Percentiles rank a stretch among this genome's conserved stretches.
Conservation (phyloP, 306 rosid species). For the Pueraria montana region DNA sequence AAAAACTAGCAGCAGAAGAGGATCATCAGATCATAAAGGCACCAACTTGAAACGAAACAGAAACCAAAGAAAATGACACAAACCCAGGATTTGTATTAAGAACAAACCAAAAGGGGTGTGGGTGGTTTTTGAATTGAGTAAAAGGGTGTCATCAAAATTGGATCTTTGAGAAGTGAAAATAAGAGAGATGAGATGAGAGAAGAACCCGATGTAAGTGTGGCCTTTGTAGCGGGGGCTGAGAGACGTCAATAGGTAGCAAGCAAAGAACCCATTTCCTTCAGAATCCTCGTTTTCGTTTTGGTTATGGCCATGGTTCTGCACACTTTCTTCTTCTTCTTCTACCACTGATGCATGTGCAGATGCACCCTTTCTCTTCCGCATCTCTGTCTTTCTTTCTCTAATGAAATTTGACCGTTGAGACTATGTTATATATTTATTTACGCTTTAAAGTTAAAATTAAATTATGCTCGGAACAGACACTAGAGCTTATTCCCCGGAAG, state of each 20-base stretch:
- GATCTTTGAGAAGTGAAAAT: conserved; percentile 41
- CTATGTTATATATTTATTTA: no score
- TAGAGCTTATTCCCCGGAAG: background rate
- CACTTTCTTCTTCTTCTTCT: conserved; percentile 32
- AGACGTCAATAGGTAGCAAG: conserved; percentile 85
- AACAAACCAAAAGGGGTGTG: conserved; percentile 29
- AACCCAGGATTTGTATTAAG: conserved; percentile 24
- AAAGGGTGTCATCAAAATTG: conserved; percentile 19
- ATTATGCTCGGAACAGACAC: background rate
- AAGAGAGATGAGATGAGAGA: background rate
- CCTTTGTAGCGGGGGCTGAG: conserved; percentile 89
- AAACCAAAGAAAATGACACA: conserved; percentile 8
- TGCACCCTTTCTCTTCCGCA: conserved; percentile 60
- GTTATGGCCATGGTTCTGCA: background rate
- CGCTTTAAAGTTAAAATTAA: no score
- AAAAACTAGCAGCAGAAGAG: background rate
- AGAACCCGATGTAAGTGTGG: conserved; percentile 91
- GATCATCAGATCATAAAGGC: conserved; percentile 1
- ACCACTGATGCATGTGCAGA: background rate
- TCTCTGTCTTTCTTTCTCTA: conserved; percentile 2
- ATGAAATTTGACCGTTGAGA: conserved; percentile 81
- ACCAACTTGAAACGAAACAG: conserved; percentile 5
- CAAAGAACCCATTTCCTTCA: conserved; percentile 69
- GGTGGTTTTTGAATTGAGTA: background rate
- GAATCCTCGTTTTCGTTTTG: background rate